These are phyloP conservation scores for Helotiales sp. DNA, from an alignment of 2,329 filamentous ascomycete species.

Conservation along the genomic window DNA sequence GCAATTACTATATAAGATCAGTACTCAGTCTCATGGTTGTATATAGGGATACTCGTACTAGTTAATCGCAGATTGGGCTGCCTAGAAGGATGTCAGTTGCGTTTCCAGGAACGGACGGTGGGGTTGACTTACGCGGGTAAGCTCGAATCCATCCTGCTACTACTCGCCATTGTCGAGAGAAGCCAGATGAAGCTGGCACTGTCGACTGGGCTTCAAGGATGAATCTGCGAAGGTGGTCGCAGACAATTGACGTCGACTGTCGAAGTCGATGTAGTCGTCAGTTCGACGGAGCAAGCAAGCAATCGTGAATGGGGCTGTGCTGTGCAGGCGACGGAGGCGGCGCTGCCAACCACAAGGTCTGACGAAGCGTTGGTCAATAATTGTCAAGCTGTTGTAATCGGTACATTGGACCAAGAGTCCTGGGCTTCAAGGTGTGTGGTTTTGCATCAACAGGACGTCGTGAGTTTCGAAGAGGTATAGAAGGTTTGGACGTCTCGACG, in stretches of 20 bases:
- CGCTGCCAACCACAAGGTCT: constrained; percentile 32
- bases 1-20: constrained; percentile 80
- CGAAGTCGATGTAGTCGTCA: constrained; percentile 31
- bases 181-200: constrained; percentile 39
- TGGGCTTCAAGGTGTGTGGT: constrained; percentile 14
- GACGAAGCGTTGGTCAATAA: constrained; percentile 27
- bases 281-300: constrained; percentile 12
- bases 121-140: constrained; percentile 62
- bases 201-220: constrained; percentile 43
- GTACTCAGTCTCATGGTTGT: constrained; percentile 32
- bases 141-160: constrained; percentile 61
- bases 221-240: constrained; percentile 23
- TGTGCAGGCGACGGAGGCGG: constrained; percentile 32
- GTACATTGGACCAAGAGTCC: constrained; percentile 20
- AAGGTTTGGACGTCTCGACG: no score
- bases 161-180: constrained; percentile 50
- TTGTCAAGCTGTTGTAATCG: constrained; percentile 22
- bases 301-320: constrained; percentile 36
- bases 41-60: constrained; percentile 63
- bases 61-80: constrained; percentile 91
- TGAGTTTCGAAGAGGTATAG: constrained; percentile 10
- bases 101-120: constrained; percentile 20
- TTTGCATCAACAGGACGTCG: constrained; percentile 22
- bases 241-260: constrained; percentile 25
- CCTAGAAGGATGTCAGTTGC: constrained; percentile 50